phyloP scores from a whole-genome alignment of 1,284 basidiomycete genomes.

The Ganoderma leucocontextum region DNA sequence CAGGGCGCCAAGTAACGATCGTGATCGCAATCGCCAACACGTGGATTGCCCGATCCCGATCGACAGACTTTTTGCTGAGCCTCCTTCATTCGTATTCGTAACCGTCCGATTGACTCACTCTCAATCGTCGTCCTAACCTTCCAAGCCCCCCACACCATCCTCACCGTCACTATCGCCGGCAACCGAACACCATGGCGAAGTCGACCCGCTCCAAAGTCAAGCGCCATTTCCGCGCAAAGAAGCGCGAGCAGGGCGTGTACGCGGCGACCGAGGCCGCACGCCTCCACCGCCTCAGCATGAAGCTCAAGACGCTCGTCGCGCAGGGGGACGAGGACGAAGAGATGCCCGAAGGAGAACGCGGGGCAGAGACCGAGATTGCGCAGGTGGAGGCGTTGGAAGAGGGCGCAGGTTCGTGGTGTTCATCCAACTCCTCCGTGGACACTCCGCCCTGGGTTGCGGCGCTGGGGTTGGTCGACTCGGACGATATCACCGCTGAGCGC shows the following conservation, averaged over 20 bases:
- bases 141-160: not conserved
- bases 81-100: constrained; percentile 3
- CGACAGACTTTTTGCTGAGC: constrained; percentile 29
- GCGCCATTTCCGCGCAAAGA: constrained; percentile 84
- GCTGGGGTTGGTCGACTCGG: constrained; percentile 64
- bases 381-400: constrained; percentile 41
- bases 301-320: constrained; percentile 62
- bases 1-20: constrained; percentile 13
- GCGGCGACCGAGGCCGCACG: constrained; percentile 88
- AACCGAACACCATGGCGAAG: constrained; percentile 79
- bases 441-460: constrained; percentile 53
- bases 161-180: constrained; percentile 7
- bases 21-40: constrained; percentile 19
- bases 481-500: constrained; percentile 59
- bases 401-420: constrained; percentile 65
- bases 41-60: constrained; percentile 30
- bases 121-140: not conserved
- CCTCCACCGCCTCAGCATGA: constrained; percentile 77
- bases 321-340: constrained; percentile 48
- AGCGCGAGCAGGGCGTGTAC: constrained; percentile 86
- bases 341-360: constrained; percentile 33
- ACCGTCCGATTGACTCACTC: constrained; percentile 6
- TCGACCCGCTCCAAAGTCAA: constrained; percentile 91
- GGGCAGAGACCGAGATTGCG: constrained; percentile 27
- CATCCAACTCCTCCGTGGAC: not conserved